A percentile compares a stretch with the other conserved stretches of the same genome.
Conservation (phyloP, 2,329 filamentous ascomycete species). For the Colletotrichum sp. region DNA sequence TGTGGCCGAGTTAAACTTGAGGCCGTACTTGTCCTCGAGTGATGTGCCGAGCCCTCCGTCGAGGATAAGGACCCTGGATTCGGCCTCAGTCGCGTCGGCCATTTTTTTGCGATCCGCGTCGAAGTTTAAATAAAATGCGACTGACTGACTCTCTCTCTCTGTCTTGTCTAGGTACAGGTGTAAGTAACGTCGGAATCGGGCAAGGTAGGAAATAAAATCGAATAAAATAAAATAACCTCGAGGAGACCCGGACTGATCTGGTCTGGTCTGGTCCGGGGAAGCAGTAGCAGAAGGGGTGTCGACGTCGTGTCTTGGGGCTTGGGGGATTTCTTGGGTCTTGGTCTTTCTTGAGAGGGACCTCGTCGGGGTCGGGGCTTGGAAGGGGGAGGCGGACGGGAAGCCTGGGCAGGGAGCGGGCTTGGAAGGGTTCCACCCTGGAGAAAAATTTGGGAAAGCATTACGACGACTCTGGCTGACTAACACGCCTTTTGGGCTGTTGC, state of each 20-base stretch:
- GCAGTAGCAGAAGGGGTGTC: neutral
- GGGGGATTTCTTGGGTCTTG: conserved; percentile 14
- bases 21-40: conserved; percentile 61
- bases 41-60: conserved; percentile 74
- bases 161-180: neutral
- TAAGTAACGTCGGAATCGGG: neutral
- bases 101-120: neutral
- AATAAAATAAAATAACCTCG: neutral
- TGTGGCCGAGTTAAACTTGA: conserved; percentile 51
- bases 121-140: neutral
- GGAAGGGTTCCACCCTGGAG: conserved; percentile 3
- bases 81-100: neutral
- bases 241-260: neutral
- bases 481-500: neutral
- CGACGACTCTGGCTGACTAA: conserved; percentile 21
- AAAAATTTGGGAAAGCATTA: conserved; percentile 22
- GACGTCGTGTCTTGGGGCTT: conserved; percentile 6
- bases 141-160: neutral
- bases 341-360: neutral
- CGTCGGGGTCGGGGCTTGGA: neutral
- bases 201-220: neutral
- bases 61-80: conserved; percentile 50
- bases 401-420: neutral
- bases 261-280: neutral
- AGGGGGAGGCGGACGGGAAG: neutral